A percentile compares a stretch with the other conserved stretches of the same genome.
Conservation (phyloP, 176 grass and related monocot genomes). For the Oryza australiensis region DNA sequence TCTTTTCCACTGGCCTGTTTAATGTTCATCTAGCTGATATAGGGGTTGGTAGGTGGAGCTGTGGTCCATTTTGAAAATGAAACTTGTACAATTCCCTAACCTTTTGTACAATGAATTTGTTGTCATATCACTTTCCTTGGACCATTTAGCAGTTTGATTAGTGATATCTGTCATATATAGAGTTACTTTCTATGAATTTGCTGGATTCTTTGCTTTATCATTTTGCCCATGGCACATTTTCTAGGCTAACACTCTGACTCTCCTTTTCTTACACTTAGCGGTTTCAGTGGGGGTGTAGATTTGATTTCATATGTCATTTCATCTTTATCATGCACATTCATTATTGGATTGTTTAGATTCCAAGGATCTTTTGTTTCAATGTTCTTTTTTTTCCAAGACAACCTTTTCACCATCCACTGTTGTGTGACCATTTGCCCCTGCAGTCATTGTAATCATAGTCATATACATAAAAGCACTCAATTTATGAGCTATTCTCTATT, state of each 20-base stretch:
- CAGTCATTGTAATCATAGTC: background rate
- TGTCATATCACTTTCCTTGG: constrained; percentile 44
- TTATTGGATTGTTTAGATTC: constrained; percentile 22
- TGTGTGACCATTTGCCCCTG: background rate
- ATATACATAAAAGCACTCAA: background rate
- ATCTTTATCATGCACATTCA: constrained; percentile 21
- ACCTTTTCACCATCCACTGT: background rate
- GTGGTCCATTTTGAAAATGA: constrained; percentile 47
- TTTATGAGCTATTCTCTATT: background rate
- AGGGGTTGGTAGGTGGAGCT: constrained; percentile 11
- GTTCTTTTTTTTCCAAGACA: background rate
- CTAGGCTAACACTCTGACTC: background rate
- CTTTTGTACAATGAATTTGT: constrained; percentile 22
- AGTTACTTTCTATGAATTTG: constrained; percentile 17
- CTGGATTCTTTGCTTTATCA: constrained; percentile 30
- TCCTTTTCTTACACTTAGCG: constrained; percentile 22
- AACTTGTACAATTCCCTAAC: background rate
- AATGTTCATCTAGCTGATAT: constrained; percentile 29
- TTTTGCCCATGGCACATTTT: constrained; percentile 38
- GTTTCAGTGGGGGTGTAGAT: constrained; percentile 14
- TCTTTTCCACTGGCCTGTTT: constrained; percentile 21
- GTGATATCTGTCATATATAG: constrained; percentile 30
- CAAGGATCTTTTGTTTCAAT: constrained; percentile 33
- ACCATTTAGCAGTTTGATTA: constrained; percentile 44
- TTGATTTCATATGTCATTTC: constrained; percentile 21